Evolutionary conservation across 2,329 filamentous ascomycete species (phyloP), one percentile per base, ranked within the genome.

Genomic region (Aspergillus pseudotamarii): DNA sequence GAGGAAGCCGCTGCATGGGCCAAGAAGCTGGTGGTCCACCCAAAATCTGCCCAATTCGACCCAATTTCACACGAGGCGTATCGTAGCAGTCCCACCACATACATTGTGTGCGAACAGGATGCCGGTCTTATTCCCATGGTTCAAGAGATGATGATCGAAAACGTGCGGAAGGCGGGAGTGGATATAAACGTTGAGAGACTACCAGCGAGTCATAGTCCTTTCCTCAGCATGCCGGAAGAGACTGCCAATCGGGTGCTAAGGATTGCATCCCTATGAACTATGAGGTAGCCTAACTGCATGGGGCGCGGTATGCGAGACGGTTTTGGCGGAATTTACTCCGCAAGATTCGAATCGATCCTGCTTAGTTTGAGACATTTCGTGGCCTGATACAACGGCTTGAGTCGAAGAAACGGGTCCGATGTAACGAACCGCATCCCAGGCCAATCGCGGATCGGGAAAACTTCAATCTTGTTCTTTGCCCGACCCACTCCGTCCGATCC

Each of bases 81-180:
- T 23, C 59, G 51, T 28, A 45, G n/a, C 43, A 57, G 32, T 6
- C 59, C 59, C 8, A 5, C 59, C 6, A 54, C 59, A 16, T 61
- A 61, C 21, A 61, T 61, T 34, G 26, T 61, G 12, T 61, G 59
- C 38, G 59, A 61, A 19, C 34, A 61, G 6, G 59, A 61, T n/a
- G 36, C 36, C 32, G 59, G n/a, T 4, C 38, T 61, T 6, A 30
- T 38, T 19, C 59, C 41, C 11, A 19, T 32, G 28, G 16, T 61
- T 6, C 59, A 61, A 32, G 59, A 61, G 21, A 26, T 57, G 32
- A 45, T 61, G 51, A 19, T 46, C 14, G n/a, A 36, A n/a, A 36
- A 54, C 10, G 51, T 54, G 51, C 26, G 32, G 12, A 54, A 54
- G 19, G 51, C 30, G n/a, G 51, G 51, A n/a, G 51, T 54, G 30